phyloP scores from a whole-genome alignment of 257 asterid species.

The Solanum lycopersicoides region DNA sequence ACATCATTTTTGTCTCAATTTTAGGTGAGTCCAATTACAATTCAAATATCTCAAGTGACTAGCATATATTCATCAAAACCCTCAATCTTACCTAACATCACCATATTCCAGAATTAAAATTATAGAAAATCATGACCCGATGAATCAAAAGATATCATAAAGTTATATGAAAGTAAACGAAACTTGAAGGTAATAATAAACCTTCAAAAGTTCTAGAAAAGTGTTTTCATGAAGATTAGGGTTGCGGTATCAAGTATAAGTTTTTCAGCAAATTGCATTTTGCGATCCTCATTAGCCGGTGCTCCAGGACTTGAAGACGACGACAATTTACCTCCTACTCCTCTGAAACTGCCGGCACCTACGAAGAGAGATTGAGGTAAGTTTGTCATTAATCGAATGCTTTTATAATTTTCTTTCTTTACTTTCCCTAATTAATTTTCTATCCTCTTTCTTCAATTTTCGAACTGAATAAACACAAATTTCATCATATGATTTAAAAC shows the following conservation, averaged over 20 bases:
- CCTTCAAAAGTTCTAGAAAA: conserved; percentile 12
- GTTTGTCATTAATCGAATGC: conserved; percentile 17
- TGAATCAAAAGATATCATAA: background rate
- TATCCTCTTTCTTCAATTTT: background rate
- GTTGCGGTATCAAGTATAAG: conserved; percentile 8
- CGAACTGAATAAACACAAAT: too few relatives aligned
- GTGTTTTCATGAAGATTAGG: conserved; percentile 1
- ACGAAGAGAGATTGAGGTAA: conserved; percentile 24
- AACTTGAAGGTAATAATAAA: background rate
- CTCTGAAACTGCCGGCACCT: conserved; percentile 13
- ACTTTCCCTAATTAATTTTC: background rate
- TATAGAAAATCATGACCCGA: too few relatives aligned
- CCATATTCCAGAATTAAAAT: too few relatives aligned
- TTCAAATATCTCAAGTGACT: background rate
- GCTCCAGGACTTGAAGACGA: conserved; percentile 2
- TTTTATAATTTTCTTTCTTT: background rate
- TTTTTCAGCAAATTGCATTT: conserved; percentile 45
- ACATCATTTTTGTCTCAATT: background rate
- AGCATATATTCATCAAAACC: background rate
- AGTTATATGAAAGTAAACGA: background rate
- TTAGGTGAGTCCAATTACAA: background rate
- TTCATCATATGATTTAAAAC: background rate
- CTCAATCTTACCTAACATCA: background rate
- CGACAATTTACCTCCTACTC: background rate
- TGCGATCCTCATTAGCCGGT: conserved; percentile 35